phyloP scores from a whole-genome alignment of 2,329 filamentous ascomycete genomes.

The Eutypa lata region DNA sequence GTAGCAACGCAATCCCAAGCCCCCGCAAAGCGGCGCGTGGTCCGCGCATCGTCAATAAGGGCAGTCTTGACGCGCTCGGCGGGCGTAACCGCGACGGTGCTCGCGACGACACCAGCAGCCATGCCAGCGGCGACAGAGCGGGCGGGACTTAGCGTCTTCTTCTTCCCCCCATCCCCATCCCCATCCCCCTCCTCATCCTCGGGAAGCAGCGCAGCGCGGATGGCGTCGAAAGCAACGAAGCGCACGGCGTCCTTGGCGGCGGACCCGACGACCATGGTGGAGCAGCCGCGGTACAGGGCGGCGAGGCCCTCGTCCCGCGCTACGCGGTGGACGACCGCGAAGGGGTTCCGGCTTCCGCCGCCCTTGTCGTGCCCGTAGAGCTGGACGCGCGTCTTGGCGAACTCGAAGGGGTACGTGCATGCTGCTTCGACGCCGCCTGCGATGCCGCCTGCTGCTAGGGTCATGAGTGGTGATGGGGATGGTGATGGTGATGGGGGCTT shows the following conservation, averaged over 20 bases:
- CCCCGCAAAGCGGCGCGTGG: constrained; percentile 38
- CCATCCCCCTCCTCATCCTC: constrained; percentile 33
- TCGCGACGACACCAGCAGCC: constrained; percentile 55
- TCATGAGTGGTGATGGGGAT: constrained; percentile 20
- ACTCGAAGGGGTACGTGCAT: constrained; percentile 57
- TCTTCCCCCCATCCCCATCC: constrained; percentile 33
- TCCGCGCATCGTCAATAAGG: constrained; percentile 55
- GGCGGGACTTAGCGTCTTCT: constrained; percentile 50
- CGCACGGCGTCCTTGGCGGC: constrained; percentile 61
- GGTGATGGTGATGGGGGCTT: no score
- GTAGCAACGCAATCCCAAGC: constrained; percentile 47
- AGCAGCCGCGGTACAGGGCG: constrained; percentile 59
- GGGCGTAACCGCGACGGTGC: constrained; percentile 56
- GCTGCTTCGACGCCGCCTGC: constrained; percentile 30
- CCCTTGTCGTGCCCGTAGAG: constrained; percentile 34
- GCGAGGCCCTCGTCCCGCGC: constrained; percentile 51
- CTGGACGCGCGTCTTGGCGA: constrained; percentile 61
- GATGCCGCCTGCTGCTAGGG: constrained; percentile 28
- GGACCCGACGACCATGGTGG: constrained; percentile 52
- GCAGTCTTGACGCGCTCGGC: constrained; percentile 64
- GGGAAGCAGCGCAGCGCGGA: constrained; percentile 47
- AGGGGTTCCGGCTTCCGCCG: constrained; percentile 46
- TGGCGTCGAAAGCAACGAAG: constrained; percentile 61
- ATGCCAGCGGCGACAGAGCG: constrained; percentile 58
- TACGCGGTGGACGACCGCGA: constrained; percentile 52